phyloP scores from a whole-genome alignment of 805 yeast species.

The Torulaspora gathmanii region DNA sequence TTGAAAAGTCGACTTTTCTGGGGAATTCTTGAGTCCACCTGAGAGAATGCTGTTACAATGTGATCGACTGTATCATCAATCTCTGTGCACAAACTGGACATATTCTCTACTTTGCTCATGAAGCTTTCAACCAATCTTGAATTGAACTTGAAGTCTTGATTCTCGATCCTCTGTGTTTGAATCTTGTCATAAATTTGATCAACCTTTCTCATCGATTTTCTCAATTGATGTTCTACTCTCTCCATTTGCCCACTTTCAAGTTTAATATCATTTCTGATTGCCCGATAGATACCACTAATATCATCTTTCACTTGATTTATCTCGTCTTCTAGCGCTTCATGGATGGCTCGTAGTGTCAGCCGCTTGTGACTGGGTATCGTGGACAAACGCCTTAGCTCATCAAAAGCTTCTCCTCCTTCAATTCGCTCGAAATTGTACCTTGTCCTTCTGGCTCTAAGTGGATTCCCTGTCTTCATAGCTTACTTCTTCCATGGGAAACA shows the following conservation, averaged over 20 bases:
- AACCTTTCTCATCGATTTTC: slow-evolving; percentile 22
- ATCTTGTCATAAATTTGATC: slow-evolving; percentile 20
- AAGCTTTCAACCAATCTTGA: slow-evolving; percentile 15
- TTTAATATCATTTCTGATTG: slow-evolving; percentile 30
- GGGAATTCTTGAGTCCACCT: slow-evolving; percentile 38
- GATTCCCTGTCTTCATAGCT: background rate
- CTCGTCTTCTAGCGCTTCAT: slow-evolving; percentile 23
- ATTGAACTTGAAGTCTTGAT: slow-evolving; percentile 4
- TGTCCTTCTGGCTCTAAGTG: slow-evolving; percentile 6
- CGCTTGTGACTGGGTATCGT: slow-evolving; percentile 14
- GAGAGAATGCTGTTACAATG: slow-evolving; percentile 26
- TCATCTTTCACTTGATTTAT: slow-evolving; percentile 23
- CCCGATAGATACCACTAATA: slow-evolving; percentile 17
- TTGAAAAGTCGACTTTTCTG: slow-evolving; percentile 37
- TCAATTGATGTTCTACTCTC: slow-evolving; percentile 22
- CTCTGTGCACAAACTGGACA: slow-evolving; percentile 12
- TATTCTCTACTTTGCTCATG: slow-evolving; percentile 3
- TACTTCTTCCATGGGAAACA: background rate
- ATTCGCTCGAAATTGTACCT: slow-evolving; percentile 12
- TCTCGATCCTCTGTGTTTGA: slow-evolving; percentile 13
- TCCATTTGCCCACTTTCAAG: slow-evolving; percentile 32
- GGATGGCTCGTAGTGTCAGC: slow-evolving; percentile 22
- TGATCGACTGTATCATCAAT: slow-evolving; percentile 13
- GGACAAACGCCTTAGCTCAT: slow-evolving; percentile 19
- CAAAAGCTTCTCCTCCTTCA: slow-evolving; percentile 14